phyloP scores from a whole-genome alignment of 2,329 filamentous ascomycete genomes.

The Exophiala viscosa region DNA sequence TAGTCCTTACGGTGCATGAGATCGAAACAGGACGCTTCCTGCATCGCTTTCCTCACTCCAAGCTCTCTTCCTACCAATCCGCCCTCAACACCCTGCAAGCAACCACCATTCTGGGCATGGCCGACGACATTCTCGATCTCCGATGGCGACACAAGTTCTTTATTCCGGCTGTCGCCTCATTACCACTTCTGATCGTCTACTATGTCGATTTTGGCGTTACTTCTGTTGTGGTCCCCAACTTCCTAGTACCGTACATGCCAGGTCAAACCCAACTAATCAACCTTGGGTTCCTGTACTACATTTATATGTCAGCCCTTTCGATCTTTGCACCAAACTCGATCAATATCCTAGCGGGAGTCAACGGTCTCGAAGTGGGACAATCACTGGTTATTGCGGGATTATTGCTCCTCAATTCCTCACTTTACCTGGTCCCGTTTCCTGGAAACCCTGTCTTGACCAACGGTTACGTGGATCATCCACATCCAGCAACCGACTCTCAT shows the following conservation, averaged over 20 bases:
- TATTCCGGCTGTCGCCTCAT: constrained; percentile 88
- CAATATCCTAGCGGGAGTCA: constrained; percentile 99
- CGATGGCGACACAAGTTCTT: constrained; percentile 98
- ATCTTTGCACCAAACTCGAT: constrained; percentile 99
- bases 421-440: constrained; percentile 69
- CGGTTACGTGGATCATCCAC: constrained; percentile 65
- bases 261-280: constrained; percentile 69
- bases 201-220: constrained; percentile 98
- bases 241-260: constrained; percentile 71
- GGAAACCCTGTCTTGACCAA: constrained; percentile 27
- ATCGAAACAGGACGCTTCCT: constrained; percentile 80
- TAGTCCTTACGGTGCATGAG: constrained; percentile 68
- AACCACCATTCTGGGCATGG: constrained; percentile 84
- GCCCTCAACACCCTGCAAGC: constrained; percentile 90
- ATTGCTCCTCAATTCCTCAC: constrained; percentile 77
- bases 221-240: constrained; percentile 84
- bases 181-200: constrained; percentile 93
- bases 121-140: constrained; percentile 96
- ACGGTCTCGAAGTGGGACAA: constrained; percentile 94
- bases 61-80: constrained; percentile 93
- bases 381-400: constrained; percentile 84
- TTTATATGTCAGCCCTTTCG: constrained; percentile 92
- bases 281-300: constrained; percentile 79
- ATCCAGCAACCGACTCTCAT: constrained; percentile 93
- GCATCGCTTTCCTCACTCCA: constrained; percentile 90